Evolutionary conservation across 1,284 basidiomycete species (phyloP).

Genomic region (Ganoderma boninense): DNA sequence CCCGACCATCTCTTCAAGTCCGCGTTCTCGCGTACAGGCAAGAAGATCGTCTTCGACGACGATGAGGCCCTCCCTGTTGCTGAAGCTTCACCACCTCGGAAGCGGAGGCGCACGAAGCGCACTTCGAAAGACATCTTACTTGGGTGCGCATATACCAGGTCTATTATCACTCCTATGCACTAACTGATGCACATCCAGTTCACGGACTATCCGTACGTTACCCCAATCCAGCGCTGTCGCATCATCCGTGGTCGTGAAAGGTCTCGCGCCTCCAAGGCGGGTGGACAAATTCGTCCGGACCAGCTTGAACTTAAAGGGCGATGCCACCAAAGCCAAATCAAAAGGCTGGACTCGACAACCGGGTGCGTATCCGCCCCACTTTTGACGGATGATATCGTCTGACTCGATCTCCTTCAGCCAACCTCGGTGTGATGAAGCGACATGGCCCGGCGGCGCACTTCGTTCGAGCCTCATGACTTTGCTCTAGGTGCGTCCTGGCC

Average conservation of each 20-base stretch:
- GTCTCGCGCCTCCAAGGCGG: slow-evolving; percentile 35
- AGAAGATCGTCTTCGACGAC: slow-evolving; percentile 28
- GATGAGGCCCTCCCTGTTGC: slow-evolving; percentile 17
- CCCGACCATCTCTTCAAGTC: slow-evolving; percentile 47
- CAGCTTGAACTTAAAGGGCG: slow-evolving; percentile 39
- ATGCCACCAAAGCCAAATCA: slow-evolving; percentile 25
- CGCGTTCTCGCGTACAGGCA: slow-evolving; percentile 35
- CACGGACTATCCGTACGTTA: slow-evolving; percentile 44
- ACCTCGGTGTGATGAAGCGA: slow-evolving; percentile 42
- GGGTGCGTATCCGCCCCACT: slow-evolving; percentile 32
- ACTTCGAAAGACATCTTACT: slow-evolving; percentile 41
- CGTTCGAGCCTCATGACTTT: slow-evolving; percentile 31
- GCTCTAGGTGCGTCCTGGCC: neutral
- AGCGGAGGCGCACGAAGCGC: slow-evolving; percentile 38
- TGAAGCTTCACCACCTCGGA: slow-evolving; percentile 23
- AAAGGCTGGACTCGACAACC: slow-evolving; percentile 46
- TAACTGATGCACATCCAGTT: slow-evolving; percentile 31
- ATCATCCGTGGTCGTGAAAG: slow-evolving; percentile 25
- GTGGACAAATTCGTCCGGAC: slow-evolving; percentile 40
- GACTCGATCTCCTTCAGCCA: slow-evolving; percentile 26
- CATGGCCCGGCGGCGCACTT: slow-evolving; percentile 43
- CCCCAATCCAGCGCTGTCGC: slow-evolving; percentile 25
- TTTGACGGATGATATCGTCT: no score
- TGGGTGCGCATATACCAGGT: slow-evolving; percentile 36
- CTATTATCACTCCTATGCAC: neutral